phyloP scores from a whole-genome alignment of 306 rosid species.

The Prunus armeniaca region DNA sequence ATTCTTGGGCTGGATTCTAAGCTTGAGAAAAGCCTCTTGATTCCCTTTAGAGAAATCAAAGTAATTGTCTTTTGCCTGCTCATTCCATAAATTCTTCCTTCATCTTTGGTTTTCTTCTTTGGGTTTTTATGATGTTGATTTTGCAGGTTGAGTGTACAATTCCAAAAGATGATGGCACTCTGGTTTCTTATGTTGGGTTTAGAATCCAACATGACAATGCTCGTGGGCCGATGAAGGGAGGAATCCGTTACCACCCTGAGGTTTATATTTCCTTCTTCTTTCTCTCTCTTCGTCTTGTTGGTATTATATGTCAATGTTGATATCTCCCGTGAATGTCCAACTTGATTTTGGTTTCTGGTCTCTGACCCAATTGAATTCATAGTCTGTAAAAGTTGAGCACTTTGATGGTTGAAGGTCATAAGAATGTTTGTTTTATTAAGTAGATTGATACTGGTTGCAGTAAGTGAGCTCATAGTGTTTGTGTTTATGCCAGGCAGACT shows the following conservation, averaged over 20 bases:
- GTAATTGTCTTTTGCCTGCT: conserved; percentile 18
- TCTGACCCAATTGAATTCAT: conserved; percentile 18
- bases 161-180: conserved; percentile 70
- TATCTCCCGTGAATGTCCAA: background rate
- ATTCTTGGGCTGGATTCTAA: conserved; percentile 70
- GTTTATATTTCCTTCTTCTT: conserved; percentile 19
- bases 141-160: conserved; percentile 75
- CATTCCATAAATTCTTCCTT: background rate
- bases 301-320: background rate
- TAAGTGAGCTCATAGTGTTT: conserved; percentile 11
- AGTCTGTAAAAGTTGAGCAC: background rate
- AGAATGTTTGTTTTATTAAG: background rate
- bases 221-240: conserved; percentile 88
- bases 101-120: background rate
- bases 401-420: background rate
- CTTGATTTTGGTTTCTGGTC: conserved; percentile 17
- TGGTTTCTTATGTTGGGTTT: conserved; percentile 66
- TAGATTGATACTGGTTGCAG: conserved; percentile 11
- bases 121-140: conserved; percentile 3
- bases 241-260: conserved; percentile 79
- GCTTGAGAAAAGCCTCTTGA: conserved; percentile 69
- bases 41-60: conserved; percentile 71
- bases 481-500: background rate
- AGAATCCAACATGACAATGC: conserved; percentile 84
- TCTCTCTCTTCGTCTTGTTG: background rate